These are phyloP conservation scores for Tetrahymena borealis DNA, from an alignment of 73 alveolate species.

Conservation along the genomic window DNA sequence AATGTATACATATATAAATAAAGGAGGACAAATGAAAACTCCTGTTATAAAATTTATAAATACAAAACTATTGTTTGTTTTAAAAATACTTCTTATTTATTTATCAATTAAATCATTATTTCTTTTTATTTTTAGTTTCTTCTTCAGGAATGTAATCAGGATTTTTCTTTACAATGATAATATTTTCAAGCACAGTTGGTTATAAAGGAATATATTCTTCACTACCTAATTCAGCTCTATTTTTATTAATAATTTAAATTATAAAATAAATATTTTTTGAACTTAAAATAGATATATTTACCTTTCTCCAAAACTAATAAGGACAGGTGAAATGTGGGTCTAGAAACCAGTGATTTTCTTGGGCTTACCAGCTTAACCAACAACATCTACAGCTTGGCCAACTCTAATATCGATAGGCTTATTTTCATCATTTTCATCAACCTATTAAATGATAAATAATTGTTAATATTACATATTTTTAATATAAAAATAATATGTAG, in stretches of 20 bases:
- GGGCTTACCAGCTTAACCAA: constrained; percentile 97
- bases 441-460: too few species aligned
- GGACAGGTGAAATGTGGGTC: constrained; percentile 89
- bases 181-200: constrained; percentile 76
- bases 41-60: not conserved
- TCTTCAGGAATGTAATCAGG: constrained; percentile 69
- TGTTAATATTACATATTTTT: too few species aligned
- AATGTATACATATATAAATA: not conserved
- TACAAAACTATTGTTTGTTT: not conserved
- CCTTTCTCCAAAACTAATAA: constrained; percentile 84
- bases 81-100: not conserved
- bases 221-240: constrained; percentile 75
- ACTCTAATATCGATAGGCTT: constrained; percentile 69
- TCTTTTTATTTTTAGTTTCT: constrained; percentile 10
- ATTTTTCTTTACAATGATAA: constrained; percentile 80
- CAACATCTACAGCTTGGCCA: constrained; percentile 94
- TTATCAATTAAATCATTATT: not conserved
- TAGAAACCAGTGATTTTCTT: constrained; percentile 92
- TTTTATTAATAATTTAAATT: not conserved
- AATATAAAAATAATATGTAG: too few species aligned
- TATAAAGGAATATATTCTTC: constrained; percentile 77
- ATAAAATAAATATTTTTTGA: not conserved
- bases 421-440: constrained; percentile 71
- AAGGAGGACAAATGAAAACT: not conserved
- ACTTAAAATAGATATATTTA: not conserved